Evolutionary conservation across 306 rosid genomes (phyloP), one percentile per base, ranked within the genome.

Genomic region (Trifolium repens): DNA sequence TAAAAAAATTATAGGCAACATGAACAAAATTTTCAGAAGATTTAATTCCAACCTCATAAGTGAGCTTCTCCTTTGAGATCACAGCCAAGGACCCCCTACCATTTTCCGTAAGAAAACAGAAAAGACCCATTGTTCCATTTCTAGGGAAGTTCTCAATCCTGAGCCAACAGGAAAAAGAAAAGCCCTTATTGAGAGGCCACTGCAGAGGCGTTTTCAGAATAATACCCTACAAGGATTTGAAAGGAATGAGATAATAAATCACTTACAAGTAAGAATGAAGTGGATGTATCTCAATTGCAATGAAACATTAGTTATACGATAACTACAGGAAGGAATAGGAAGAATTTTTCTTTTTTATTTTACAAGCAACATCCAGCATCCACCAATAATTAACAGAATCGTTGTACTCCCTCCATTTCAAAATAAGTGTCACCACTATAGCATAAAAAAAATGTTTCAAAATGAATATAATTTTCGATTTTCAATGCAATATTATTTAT

Each of bases 131-230:
- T 70, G 87, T 79, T 79, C 94, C 98, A 86, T 77, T 82, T 65
- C 85, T 80, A 79, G 97, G 98, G 75, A 94, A 94, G 85, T 88
- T 90, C 84, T 94, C 98, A 78, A 94, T 83, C 79, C 98, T 87
- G 59, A 94, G 92, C 98, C 98, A 94, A 66, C 97, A 91, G 78
- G 97, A 87, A 90, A 91, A 91, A 27, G 98, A 87, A 86, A 88
- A 94, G 0, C 98, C 98, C 87, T 90, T 94, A 63, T 80, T 79
- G 82, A 90, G 88, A 75, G 97, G 98, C 97, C 93, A 94, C 85
- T 91, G 98, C 78, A 91, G 76, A 72, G 98, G 97, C 1, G 96
- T 94, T 78, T 85, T 86, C 74, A 94, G 84, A 71, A 79, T 39
- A 74, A 94, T 94, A 75, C 97, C 98, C 98, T 94, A 72, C 88